Evolutionary conservation across 108 stramenopile species (phyloP).

Genomic region (Chaetoceros muelleri): DNA sequence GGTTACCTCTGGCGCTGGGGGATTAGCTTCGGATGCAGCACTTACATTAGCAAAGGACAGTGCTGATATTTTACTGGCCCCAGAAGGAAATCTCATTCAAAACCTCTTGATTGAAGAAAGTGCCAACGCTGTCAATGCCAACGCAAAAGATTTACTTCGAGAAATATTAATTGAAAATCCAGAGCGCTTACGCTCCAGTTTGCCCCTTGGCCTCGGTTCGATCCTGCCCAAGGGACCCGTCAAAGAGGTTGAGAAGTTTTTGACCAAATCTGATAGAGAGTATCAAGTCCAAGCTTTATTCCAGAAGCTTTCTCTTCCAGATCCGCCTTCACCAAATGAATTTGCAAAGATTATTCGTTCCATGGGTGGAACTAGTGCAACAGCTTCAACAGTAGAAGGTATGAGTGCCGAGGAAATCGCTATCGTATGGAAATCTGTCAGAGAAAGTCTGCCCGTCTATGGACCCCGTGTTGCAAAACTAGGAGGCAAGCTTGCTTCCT

Average conservation of each 20-base stretch:
- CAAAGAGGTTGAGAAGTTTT: conserved; percentile 16
- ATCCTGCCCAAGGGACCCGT: conserved; percentile 14
- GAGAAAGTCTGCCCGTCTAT: conserved; percentile 21
- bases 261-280: conserved; percentile 18
- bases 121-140: conserved; percentile 18
- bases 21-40: conserved; percentile 12
- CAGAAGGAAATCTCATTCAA: conserved; percentile 21
- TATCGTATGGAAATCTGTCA: conserved; percentile 14
- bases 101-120: conserved; percentile 21
- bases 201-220: conserved; percentile 18
- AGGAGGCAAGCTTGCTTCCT: conserved; percentile 18
- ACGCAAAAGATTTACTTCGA: conserved; percentile 16
- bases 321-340: background rate
- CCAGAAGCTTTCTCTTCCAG: conserved; percentile 9
- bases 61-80: conserved; percentile 21
- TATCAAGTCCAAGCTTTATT: conserved; percentile 15
- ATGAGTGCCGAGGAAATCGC: conserved; percentile 22
- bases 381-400: background rate
- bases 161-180: conserved; percentile 12
- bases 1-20: background rate
- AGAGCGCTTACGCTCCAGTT: conserved; percentile 8
- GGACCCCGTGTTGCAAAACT: conserved; percentile 11
- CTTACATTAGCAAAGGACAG: conserved; percentile 21
- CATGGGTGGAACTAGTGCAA: background rate
- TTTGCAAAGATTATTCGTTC: background rate